These are phyloP conservation scores for Cicer yamashitae DNA, from an alignment of 306 rosid genomes.

Conservation along the genomic window DNA sequence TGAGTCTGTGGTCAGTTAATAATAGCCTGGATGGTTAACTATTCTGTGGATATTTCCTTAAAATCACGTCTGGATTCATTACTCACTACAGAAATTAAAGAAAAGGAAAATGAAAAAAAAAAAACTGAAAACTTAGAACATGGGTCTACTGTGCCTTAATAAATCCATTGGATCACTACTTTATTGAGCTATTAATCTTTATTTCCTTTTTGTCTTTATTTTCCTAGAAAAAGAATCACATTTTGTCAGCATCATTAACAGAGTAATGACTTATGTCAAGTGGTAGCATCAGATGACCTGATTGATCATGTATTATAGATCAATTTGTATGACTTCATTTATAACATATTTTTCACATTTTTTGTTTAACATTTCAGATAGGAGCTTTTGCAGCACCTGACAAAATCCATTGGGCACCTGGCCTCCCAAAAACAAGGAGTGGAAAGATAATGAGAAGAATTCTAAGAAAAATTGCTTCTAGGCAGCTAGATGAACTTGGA, in stretches of 20 bases:
- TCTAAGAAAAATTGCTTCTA: conserved; percentile 90
- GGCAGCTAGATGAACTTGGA: conserved; percentile 91
- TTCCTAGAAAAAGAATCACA: neutral
- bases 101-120: too few relatives aligned
- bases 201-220: neutral
- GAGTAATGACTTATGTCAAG: conserved; percentile 2
- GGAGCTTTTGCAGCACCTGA: conserved; percentile 99
- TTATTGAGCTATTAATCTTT: conserved; percentile 5
- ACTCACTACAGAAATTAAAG: too few relatives aligned
- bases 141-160: conserved; percentile 17
- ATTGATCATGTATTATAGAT: conserved; percentile 15
- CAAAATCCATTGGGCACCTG: conserved; percentile 98
- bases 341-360: conserved; percentile 6
- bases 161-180: neutral
- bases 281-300: neutral
- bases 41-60: neutral
- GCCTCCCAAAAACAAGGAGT: conserved; percentile 98
- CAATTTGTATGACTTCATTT: neutral
- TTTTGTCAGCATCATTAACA: conserved; percentile 6
- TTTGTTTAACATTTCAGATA: conserved; percentile 67
- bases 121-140: neutral
- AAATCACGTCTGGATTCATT: too few relatives aligned
- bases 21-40: conserved; percentile 16
- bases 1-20: neutral
- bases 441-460: conserved; percentile 99